phyloP scores from a whole-genome alignment of 2,329 filamentous ascomycete genomes.

The Xylariaceae sp. region DNA sequence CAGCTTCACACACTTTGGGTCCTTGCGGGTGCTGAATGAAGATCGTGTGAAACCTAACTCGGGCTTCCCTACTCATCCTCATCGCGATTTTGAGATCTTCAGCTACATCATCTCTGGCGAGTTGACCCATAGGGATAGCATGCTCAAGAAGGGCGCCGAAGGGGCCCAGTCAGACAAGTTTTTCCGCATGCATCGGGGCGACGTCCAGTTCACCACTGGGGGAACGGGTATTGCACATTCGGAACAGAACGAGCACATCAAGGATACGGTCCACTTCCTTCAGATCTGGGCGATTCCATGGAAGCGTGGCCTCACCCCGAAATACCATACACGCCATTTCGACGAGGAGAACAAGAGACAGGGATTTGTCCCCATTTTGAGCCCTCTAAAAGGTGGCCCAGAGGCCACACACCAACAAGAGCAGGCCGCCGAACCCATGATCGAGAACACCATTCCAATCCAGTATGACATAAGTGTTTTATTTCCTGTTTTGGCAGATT shows the following conservation, averaged over 20 bases:
- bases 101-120: conserved; percentile 82
- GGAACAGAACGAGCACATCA: conserved; percentile 78
- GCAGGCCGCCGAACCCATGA: conserved; percentile 64
- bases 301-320: conserved; percentile 72
- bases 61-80: conserved; percentile 85
- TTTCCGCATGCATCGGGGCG: conserved; percentile 75
- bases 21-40: conserved; percentile 86
- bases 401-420: conserved; percentile 69
- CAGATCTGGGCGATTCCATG: conserved; percentile 90
- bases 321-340: conserved; percentile 79
- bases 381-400: conserved; percentile 71
- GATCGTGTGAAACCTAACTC: conserved; percentile 77
- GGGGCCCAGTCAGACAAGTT: conserved; percentile 67
- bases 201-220: conserved; percentile 91
- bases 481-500: too few species aligned
- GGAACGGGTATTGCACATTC: conserved; percentile 81
- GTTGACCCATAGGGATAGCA: conserved; percentile 85
- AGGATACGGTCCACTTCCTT: conserved; percentile 79
- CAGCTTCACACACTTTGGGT: conserved; percentile 71
- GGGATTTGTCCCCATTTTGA: conserved; percentile 77
- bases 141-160: conserved; percentile 74
- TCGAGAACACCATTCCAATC: conserved; percentile 77
- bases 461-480: too few species aligned
- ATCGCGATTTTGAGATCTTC: conserved; percentile 90
- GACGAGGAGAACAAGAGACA: conserved; percentile 74